Evolutionary conservation across 1,139 yeast species (phyloP), one percentile per base, ranked within the genome.

Genomic region (Taphrina deformans): DNA sequence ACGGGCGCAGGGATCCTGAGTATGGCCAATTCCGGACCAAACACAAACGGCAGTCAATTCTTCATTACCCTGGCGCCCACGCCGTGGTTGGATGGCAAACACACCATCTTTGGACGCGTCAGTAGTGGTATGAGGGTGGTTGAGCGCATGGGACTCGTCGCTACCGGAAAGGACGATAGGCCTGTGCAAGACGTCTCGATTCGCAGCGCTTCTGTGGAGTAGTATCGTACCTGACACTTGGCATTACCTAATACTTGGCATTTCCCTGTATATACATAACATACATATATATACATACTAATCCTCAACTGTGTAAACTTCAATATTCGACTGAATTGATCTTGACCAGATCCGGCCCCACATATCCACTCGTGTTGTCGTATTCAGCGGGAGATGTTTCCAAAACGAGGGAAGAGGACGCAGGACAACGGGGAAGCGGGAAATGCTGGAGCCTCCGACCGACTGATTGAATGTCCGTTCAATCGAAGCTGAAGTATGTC

Each of bases 21-120:
- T 0, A 78, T 80, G 72, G 79, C 82, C 45, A 74, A 74, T 65
- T 71, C 73, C 29, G 75, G 75, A 27, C 73, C 73, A 1, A 71
- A 73, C 52, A 74, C 78, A 31, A 78, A 81, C 65, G 81, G 74
- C 18, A 78, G 80, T 61, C 71, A 70, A 62, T 82, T 86, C 72
- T 83, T 84, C 74, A 78, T 85, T 33, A 83, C 87, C 0, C 73
- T 83, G 66, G 76, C 76, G 23, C 76, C 79, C 7, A 72, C 82
- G 21, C 80, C 84, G 1, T 80, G 80, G 69, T 75, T 81, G 65
- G 80, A 82, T 69, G 79, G 80, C 23, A 78, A 78, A 66, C 80
- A 79, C 69, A 82, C 84, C 0, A 74, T 85, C n/a, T 79, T 88
- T 69, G 95, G 93, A 1, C 82, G 84, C 68, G 79, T 87, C 10